These are phyloP conservation scores for Trichoderma polysporum DNA, from an alignment of 2,329 filamentous ascomycete species.

Conservation along the genomic window DNA sequence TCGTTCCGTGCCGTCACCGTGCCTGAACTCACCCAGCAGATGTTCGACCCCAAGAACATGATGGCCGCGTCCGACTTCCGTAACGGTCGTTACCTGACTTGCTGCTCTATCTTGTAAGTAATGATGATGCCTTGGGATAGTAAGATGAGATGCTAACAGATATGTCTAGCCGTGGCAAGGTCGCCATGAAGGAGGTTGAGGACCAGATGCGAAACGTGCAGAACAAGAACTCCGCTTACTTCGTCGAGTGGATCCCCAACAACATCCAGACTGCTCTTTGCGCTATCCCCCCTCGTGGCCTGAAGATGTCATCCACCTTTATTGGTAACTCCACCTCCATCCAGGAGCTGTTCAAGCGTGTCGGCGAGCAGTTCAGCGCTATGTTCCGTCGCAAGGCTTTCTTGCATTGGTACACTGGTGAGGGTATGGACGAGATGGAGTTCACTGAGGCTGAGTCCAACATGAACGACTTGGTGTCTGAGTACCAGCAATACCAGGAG, in stretches of 20 bases:
- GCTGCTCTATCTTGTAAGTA: conserved; percentile 93
- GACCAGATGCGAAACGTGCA: conserved; percentile 99
- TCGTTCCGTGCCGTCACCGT: conserved; percentile 98
- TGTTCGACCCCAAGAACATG: conserved; percentile 99
- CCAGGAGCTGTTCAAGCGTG: conserved; percentile 99
- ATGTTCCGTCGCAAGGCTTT: conserved; percentile 99
- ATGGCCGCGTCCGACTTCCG: conserved; percentile 99
- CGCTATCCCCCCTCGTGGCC: conserved; percentile 94
- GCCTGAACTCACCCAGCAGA: conserved; percentile 98
- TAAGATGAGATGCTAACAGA: conserved; percentile 16
- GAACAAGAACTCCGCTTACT: conserved; percentile 99
- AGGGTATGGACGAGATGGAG: conserved; percentile 99
- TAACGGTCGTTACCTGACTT: conserved; percentile 98
- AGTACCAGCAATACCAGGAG: conserved; percentile 99
- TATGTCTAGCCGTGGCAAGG: conserved; percentile 78
- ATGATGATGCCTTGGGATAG: background rate
- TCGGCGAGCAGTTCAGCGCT: conserved; percentile 98
- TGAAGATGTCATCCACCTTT: conserved; percentile 99
- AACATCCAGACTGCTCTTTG: conserved; percentile 99
- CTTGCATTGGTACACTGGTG: conserved; percentile 99
- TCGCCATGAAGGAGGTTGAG: conserved; percentile 99
- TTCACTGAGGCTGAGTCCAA: conserved; percentile 99
- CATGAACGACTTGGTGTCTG: conserved; percentile 99
- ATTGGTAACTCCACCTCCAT: conserved; percentile 99
- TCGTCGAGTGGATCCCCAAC: conserved; percentile 99